These are phyloP conservation scores for Kluyveromyces sp. DNA, from an alignment of 1,139 yeast genomes.

Conservation along the genomic window DNA sequence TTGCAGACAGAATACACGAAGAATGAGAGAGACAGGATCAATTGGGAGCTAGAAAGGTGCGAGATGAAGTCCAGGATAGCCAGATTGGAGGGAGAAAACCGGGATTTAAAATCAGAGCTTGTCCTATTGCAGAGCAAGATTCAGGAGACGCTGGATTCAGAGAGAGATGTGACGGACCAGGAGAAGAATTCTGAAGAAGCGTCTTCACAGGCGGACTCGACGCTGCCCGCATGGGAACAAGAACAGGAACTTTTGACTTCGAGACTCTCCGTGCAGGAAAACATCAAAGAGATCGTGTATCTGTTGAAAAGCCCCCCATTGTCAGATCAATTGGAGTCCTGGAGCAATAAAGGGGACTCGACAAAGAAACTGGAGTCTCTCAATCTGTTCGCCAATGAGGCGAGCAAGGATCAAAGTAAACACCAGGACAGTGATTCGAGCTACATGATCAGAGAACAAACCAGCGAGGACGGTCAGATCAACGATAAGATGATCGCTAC, in stretches of 20 bases:
- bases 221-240: slow-evolving; percentile 7
- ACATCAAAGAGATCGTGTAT: slow-evolving; percentile 32
- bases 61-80: slow-evolving; percentile 54
- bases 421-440: not conserved
- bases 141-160: slow-evolving; percentile 1
- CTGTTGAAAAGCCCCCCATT: slow-evolving; percentile 28
- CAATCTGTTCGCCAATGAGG: slow-evolving; percentile 13
- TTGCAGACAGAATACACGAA: slow-evolving; percentile 51
- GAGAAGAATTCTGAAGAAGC: too few species aligned
- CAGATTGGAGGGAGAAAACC: slow-evolving; percentile 58
- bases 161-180: not conserved
- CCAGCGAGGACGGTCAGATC: not conserved
- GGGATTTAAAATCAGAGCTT: slow-evolving; percentile 44
- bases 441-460: not conserved
- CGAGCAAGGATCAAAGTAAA: not conserved
- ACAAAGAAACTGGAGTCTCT: slow-evolving; percentile 23
- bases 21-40: slow-evolving; percentile 48
- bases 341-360: slow-evolving; percentile 19
- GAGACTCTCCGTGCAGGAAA: slow-evolving; percentile 28
- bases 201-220: too few species aligned
- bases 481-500: not conserved
- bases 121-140: slow-evolving; percentile 35
- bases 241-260: slow-evolving; percentile 20
- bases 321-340: slow-evolving; percentile 22
- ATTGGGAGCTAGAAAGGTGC: slow-evolving; percentile 49